Conservation (phyloP, 495 filamentous ascomycete genomes). For the Penicillium daleae region DNA sequence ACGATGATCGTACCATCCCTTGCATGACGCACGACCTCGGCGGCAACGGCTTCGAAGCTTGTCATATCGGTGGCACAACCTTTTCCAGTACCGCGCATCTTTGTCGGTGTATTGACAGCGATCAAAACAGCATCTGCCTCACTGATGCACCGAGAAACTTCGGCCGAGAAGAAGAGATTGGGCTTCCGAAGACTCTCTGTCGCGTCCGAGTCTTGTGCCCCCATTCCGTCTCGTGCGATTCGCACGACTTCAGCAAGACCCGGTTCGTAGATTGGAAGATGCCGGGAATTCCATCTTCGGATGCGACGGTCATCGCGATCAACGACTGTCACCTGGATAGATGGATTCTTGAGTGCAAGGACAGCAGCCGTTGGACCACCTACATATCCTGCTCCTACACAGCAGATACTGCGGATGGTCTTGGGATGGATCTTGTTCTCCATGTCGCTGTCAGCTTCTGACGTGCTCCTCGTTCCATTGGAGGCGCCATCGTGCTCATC, state of each 20-base stretch:
- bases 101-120: slow-evolving; percentile 80
- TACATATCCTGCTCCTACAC: slow-evolving; percentile 19
- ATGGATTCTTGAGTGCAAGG: slow-evolving; percentile 70
- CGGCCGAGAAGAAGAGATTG: slow-evolving; percentile 73
- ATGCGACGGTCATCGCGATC: slow-evolving; percentile 69
- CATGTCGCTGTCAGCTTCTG: slow-evolving; percentile 3
- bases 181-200: slow-evolving; percentile 2
- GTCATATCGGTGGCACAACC: slow-evolving; percentile 71
- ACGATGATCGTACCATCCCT: slow-evolving; percentile 71
- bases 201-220: background rate
- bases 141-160: slow-evolving; percentile 59
- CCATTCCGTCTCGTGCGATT: slow-evolving; percentile 18
- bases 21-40: slow-evolving; percentile 66
- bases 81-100: slow-evolving; percentile 66
- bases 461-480: background rate
- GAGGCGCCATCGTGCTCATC: slow-evolving; percentile 5
- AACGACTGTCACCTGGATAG: slow-evolving; percentile 70
- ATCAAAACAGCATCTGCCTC: slow-evolving; percentile 75
- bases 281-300: slow-evolving; percentile 69
- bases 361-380: slow-evolving; percentile 70
- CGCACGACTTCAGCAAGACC: slow-evolving; percentile 48
- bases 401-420: slow-evolving; percentile 15
- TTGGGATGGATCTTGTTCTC: background rate
- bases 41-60: slow-evolving; percentile 65
- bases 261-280: slow-evolving; percentile 66